Evolutionary conservation across 1,284 basidiomycete genomes (phyloP), one percentile per base, ranked within the genome.

Genomic region (Xerocomus nothofagi): DNA sequence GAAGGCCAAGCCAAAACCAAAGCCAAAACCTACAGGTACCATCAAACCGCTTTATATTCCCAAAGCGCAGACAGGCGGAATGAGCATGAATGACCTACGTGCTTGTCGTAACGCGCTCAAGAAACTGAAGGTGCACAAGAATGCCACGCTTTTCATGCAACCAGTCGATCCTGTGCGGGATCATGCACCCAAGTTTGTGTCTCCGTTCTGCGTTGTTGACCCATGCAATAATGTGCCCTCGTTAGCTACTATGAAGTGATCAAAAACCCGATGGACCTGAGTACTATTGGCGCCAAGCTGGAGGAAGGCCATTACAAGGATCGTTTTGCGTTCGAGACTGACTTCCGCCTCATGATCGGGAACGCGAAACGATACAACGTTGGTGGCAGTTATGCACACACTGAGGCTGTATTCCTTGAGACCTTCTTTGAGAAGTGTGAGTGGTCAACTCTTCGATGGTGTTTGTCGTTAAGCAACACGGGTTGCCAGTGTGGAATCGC

Each of bases 251-350:
- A 93, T 60, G 84, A 90, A 45, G 73, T 96, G 50, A 90, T 99
- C 71, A 90, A 91, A 67, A 77, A 88, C 14, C 96, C 97, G 0
- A 98, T 99, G 92, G 96, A 99, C 67, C 75, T 99, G 12, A 86
- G 85, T 42, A 95, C 93, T 0, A 91, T 97, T 73, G 76, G 78
- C 18, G 89, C 89, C 47, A 98, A 97, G 70, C 73, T 99, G 21
- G 86, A 93, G 60, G 83, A 80, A 52, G 93, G 93, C 0, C 81
- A 94, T 44, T 99, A 98, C 73, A 80, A 83, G 53, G 82, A 91
- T 60, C 85, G 94, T 20, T 84, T 87, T 62, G 87, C 79, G 18
- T 96, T 98, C 66, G 86, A 88, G 60, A 76, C 79, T 17, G 96
- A 99, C 68, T 90, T 99, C 67, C 84, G 81, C 50, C 80, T 98